Base-by-base conservation (phyloP, 1,284 basidiomycete genomes). In the Rhodotorula sp. region DNA sequence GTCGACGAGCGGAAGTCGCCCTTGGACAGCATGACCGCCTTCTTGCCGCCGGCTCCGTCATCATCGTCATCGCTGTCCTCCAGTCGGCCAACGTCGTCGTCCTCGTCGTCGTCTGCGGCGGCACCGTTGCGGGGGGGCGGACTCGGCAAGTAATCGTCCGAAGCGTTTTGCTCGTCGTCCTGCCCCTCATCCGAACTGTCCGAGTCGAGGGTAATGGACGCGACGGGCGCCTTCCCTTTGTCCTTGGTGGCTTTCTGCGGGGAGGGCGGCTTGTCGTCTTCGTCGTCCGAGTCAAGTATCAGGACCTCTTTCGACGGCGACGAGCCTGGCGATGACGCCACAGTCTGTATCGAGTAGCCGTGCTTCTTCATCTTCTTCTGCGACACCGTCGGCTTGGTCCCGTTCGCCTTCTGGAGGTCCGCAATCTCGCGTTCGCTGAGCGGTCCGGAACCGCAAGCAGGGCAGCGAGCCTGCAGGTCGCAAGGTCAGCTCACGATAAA, bases 1-100 rank as follows among this genome's bases (percentile, higher is more conserved):
- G 80, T 80, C 55, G 77, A 78, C 15, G 75, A 74, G 26, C 75
- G 73, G 52, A 79, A 73, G 52, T 77, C 71, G 46, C 76, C 73
- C 20, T 70, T 53, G 54, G 67, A 68, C 40, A 44, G 31, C 8
- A 60, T 46, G 15, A 40, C 48, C 31, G 28, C 50, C 26, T 24
- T 2, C 47, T 30, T 59, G 22, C 46, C 44, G 26, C 7, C 26
- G 13, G 40, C 37, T 0, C 24, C 44, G 5, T 53, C 63, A 16
- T 53, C 55, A 2, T 46, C 62, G 18, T 64, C 55, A 44, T 64
- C 57, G 57, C 68, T 51, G 5, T 47, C 60, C 22, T 50, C 64
- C 18, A 67, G 61, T n/a, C 53, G 61, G 31, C 59, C 59, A 7
- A n/a, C 20, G 8, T 67, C 64, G 13, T 62, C 62, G 26, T 59